A percentile compares a stretch with the other conserved stretches of the same genome.
These are phyloP conservation scores for Pichia eremophila DNA, from an alignment of 805 yeast species.

Conservation along the genomic window DNA sequence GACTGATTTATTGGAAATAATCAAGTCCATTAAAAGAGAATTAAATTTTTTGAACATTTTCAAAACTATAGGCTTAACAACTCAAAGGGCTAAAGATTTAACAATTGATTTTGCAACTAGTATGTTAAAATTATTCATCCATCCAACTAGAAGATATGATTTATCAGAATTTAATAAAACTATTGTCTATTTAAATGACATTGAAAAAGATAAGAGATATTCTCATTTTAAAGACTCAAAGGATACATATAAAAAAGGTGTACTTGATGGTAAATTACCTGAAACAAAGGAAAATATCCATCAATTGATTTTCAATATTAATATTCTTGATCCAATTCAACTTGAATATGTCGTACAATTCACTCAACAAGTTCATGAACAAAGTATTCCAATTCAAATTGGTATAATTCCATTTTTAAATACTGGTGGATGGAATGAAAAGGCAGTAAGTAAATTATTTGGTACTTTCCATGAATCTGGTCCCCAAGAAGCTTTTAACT, in stretches of 20 bases:
- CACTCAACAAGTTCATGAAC: constrained; percentile 39
- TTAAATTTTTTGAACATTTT: constrained; percentile 11
- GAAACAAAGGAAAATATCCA: constrained; percentile 64
- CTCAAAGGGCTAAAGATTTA: constrained; percentile 27
- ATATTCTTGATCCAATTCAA: constrained; percentile 45
- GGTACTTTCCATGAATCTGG: constrained; percentile 14
- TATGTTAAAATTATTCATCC: constrained; percentile 6
- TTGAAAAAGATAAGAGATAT: constrained; percentile 56
- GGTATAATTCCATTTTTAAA: constrained; percentile 66
- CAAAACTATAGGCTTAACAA: constrained; percentile 26
- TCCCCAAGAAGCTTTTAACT: constrained; percentile 16
- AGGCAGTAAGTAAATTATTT: constrained; percentile 19
- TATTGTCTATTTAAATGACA: constrained; percentile 68
- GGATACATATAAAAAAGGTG: constrained; percentile 35
- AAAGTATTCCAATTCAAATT: constrained; percentile 65
- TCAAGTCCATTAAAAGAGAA: constrained; percentile 33
- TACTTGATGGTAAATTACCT: constrained; percentile 55
- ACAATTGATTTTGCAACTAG: constrained; percentile 31
- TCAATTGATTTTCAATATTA: constrained; percentile 60
- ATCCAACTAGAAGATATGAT: constrained; percentile 18
- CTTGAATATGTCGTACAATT: constrained; percentile 40
- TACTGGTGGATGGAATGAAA: constrained; percentile 14
- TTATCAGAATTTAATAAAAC: constrained; percentile 18
- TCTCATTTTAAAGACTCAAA: constrained; percentile 34
- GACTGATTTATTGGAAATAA: constrained; percentile 33